Percentiles rank a stretch among this genome's conserved stretches.
phyloP scores from a whole-genome alignment of 352 stramenopile genomes.

The Phytophthora cajani region DNA sequence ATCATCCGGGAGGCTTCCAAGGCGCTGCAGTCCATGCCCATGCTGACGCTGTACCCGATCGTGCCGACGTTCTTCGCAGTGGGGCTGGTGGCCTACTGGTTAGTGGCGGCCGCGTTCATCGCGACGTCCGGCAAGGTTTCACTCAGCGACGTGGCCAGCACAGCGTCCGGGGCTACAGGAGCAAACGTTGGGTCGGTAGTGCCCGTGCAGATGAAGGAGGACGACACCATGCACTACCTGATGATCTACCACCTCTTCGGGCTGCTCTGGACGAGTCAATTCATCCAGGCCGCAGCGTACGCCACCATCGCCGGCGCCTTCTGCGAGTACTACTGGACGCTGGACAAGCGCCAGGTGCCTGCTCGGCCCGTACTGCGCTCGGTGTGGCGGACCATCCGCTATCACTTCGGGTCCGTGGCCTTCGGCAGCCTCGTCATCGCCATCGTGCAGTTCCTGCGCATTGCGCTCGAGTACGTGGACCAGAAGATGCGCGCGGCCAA shows the following conservation, averaged over 20 bases:
- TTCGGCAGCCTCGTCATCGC: slow-evolving; percentile 90
- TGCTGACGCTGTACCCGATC: slow-evolving; percentile 80
- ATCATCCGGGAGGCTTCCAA: slow-evolving; percentile 89
- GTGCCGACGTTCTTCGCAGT: slow-evolving; percentile 74
- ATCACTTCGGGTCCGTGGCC: slow-evolving; percentile 86
- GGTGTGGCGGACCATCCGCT: slow-evolving; percentile 71
- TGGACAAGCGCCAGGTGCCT: slow-evolving; percentile 69
- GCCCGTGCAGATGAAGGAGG: slow-evolving; percentile 50
- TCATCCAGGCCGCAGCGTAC: slow-evolving; percentile 82
- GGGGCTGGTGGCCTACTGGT: slow-evolving; percentile 76
- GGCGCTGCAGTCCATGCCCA: slow-evolving; percentile 78
- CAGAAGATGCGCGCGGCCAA: slow-evolving; percentile 72
- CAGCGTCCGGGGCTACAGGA: slow-evolving; percentile 32
- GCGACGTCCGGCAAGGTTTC: slow-evolving; percentile 67
- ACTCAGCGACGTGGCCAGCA: slow-evolving; percentile 49
- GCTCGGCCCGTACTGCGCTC: slow-evolving; percentile 60
- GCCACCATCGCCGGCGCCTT: slow-evolving; percentile 81
- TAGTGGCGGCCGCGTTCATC: slow-evolving; percentile 81
- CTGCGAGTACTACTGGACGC: slow-evolving; percentile 90
- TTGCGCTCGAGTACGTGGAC: slow-evolving; percentile 84
- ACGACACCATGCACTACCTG: slow-evolving; percentile 77
- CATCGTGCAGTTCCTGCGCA: slow-evolving; percentile 80
- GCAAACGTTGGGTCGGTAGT: slow-evolving; percentile 26
- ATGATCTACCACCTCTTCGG: slow-evolving; percentile 89
- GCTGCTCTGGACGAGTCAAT: slow-evolving; percentile 86